A percentile compares a stretch with the other conserved stretches of the same genome.
phyloP scores from a whole-genome alignment of 2,329 filamentous ascomycete genomes.

The Thelonectria blattea region DNA sequence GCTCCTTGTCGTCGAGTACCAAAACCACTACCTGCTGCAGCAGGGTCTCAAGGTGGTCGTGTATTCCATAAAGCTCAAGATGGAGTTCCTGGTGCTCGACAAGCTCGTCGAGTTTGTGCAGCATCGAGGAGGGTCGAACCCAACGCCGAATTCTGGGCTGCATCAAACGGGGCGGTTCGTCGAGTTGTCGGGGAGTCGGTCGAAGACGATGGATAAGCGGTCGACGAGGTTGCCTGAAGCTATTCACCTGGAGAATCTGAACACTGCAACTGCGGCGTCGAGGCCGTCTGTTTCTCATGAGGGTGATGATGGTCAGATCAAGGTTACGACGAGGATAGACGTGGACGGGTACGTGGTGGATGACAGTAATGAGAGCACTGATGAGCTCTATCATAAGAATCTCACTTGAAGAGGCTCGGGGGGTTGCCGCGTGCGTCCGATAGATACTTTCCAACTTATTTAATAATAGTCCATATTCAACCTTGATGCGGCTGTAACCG shows the following conservation, averaged over 20 bases:
- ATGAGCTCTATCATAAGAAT: constrained; percentile 19
- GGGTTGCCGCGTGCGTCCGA: too few relatives aligned
- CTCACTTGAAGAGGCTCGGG: not conserved
- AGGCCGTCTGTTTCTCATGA: not conserved
- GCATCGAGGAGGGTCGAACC: constrained; percentile 11
- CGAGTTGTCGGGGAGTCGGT: constrained; percentile 9
- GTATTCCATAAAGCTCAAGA: constrained; percentile 42
- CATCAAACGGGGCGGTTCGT: constrained; percentile 12
- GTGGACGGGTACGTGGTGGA: constrained; percentile 21
- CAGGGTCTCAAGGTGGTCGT: constrained; percentile 21
- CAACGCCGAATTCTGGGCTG: not conserved
- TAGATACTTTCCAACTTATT: too few relatives aligned
- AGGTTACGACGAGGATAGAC: constrained; percentile 22
- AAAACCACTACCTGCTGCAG: constrained; percentile 12
- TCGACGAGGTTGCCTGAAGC: not conserved
- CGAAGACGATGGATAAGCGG: not conserved
- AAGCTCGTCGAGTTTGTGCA: constrained; percentile 44
- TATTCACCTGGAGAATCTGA: not conserved
- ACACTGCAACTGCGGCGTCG: constrained; percentile 1
- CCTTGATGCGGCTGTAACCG: too few relatives aligned
- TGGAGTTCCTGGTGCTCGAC: constrained; percentile 46
- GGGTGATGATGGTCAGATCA: constrained; percentile 14
- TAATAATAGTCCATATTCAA: too few relatives aligned
- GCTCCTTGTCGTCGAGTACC: constrained; percentile 23
- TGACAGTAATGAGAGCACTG: constrained; percentile 17